Evolutionary conservation across 2,329 filamentous ascomycete genomes (phyloP).

Genomic region (Ophiostoma sp.): DNA sequence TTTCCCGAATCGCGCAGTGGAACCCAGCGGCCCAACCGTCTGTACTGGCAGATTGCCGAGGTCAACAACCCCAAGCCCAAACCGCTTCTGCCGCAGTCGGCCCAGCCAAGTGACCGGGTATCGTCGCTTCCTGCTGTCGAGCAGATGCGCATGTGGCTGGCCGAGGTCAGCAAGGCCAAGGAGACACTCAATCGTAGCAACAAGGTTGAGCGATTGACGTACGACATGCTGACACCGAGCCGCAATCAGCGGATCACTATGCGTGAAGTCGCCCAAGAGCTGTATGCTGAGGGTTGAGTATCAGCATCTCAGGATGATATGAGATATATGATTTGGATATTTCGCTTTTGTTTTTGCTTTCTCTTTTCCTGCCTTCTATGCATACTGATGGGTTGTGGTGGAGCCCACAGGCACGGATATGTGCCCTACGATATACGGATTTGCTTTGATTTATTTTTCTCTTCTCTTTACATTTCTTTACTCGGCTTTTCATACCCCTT

Average conservation of each 20-base stretch:
- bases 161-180: slow-evolving; percentile 47
- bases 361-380: neutral
- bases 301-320: neutral
- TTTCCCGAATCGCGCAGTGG: slow-evolving; percentile 52
- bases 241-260: slow-evolving; percentile 51
- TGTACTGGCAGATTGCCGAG: slow-evolving; percentile 56
- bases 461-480: neutral
- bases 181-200: slow-evolving; percentile 44
- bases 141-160: slow-evolving; percentile 55
- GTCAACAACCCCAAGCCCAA: slow-evolving; percentile 38
- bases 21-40: slow-evolving; percentile 43
- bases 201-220: slow-evolving; percentile 47
- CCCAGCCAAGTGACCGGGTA: neutral
- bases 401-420: neutral
- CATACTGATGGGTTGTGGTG: neutral
- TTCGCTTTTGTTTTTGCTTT: neutral
- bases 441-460: neutral
- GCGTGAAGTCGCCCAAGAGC: slow-evolving; percentile 45
- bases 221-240: slow-evolving; percentile 51
- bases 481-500: neutral
- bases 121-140: slow-evolving; percentile 37
- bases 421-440: neutral
- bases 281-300: slow-evolving; percentile 28
- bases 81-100: slow-evolving; percentile 26
- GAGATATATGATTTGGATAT: neutral